Evolutionary conservation across 305 asterid genomes (phyloP).

Genomic region (Solanum hybrid): DNA sequence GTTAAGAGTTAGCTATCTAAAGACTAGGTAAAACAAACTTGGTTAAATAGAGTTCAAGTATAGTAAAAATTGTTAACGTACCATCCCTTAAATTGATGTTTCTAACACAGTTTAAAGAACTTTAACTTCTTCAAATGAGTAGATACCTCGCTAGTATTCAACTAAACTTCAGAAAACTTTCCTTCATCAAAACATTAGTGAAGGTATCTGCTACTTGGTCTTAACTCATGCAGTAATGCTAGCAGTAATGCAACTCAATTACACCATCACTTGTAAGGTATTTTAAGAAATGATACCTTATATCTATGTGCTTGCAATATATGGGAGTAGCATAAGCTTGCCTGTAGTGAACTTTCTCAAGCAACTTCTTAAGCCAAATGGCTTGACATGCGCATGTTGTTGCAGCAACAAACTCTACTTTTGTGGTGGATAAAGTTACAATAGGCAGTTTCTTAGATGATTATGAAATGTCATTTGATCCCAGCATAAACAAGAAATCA

Average conservation of each 20-base stretch:
- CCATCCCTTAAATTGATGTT: background rate
- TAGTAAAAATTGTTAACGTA: background rate
- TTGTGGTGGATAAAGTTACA: background rate
- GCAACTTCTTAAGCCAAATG: background rate
- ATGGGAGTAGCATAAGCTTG: background rate
- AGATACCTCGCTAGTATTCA: background rate
- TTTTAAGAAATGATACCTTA: background rate
- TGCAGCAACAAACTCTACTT: background rate
- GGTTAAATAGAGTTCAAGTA: no score
- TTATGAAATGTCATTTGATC: background rate
- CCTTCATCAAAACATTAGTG: background rate
- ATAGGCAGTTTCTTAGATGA: background rate
- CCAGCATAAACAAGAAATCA: background rate
- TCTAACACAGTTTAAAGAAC: background rate
- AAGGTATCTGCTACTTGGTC: background rate
- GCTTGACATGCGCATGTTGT: background rate
- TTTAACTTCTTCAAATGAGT: background rate
- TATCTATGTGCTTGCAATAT: background rate
- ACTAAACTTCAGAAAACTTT: background rate
- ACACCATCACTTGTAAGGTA: background rate
- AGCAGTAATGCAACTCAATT: background rate
- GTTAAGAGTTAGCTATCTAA: no score
- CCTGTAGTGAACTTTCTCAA: background rate
- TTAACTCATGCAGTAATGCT: background rate
- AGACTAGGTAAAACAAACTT: no score